Base-by-base conservation (phyloP, 768 basidiomycete species). In the Lentinula aciculospora region DNA sequence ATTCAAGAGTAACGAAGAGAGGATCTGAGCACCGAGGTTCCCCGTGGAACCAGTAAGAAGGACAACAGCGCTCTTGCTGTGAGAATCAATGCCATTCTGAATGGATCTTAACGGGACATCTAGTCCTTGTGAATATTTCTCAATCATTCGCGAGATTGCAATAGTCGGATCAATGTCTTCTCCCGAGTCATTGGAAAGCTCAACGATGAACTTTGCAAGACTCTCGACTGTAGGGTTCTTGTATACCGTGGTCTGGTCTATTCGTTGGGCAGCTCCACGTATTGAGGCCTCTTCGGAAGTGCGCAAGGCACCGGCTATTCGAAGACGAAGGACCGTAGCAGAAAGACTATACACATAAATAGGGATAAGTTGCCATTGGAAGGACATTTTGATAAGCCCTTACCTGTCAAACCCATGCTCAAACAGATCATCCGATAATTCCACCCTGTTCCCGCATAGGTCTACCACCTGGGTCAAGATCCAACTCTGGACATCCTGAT, bases 21-120 rank as follows among this genome's bases (percentile, higher is more conserved):
- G 68, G 2, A 76, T 56, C 51, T 73, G 67, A 1, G 72, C 69
- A n/a, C 77, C 77, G 2, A 78, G 66, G 15, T 66, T 68, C 7
- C 77, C 77, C 0, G 77, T 78, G 4, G 70, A 67, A 3, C 76
- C 76, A 0, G 76, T 78, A 32, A 78, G 61, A 12, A 75, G 62
- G 1, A 78, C 70, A 0, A 70, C 70, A 27, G 29, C 17, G 53
- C 23, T 17, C 10, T 42, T 53, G 21, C n/a, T 64, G 64, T 17
- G 54, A 62, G 12, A 55, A 47, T 15, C 17, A 44, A 12, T 13
- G 36, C 53, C 53, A 31, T 54, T 27, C 12, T 7, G 12, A 13
- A 19, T 0, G 23, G 36, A 23, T 27, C 3, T 2, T 6, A 40
- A 17, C 23, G 53, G 31, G 23, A 21, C 25, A 45, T 27, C 42